phyloP scores from a whole-genome alignment of 768 basidiomycete genomes.

The Collybia nuda region DNA sequence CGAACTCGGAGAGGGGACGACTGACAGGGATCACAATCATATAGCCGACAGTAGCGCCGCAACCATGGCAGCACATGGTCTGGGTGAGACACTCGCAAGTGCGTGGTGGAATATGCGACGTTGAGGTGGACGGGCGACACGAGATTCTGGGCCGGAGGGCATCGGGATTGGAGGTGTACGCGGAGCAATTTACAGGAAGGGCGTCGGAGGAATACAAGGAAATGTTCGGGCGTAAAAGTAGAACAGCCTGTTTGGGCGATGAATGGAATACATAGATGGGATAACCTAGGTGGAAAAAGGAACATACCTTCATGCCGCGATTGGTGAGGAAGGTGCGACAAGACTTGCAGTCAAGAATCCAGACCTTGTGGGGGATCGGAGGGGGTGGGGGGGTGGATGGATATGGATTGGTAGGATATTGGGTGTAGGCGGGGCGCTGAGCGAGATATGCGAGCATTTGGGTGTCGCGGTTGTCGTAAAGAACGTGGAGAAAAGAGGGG shows the following conservation, averaged over 20 bases:
- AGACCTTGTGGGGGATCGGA: conserved; percentile 69
- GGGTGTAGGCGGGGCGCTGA: conserved; percentile 32
- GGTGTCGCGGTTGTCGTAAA: conserved; percentile 20
- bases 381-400: conserved; percentile 36
- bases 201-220: conserved; percentile 85
- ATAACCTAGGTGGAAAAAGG: neutral
- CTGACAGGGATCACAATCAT: conserved; percentile 72
- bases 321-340: conserved; percentile 79
- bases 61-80: conserved; percentile 77
- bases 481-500: conserved; percentile 22
- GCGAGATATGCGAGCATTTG: conserved; percentile 27
- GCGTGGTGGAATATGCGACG: conserved; percentile 34
- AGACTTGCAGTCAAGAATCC: conserved; percentile 75
- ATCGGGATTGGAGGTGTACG: conserved; percentile 51
- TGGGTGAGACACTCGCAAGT: conserved; percentile 88
- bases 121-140: conserved; percentile 28
- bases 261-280: conserved; percentile 3
- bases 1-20: neutral
- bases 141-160: conserved; percentile 34
- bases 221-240: conserved; percentile 79
- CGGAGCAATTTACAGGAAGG: conserved; percentile 74
- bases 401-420: conserved; percentile 40
- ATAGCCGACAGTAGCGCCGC: conserved; percentile 74
- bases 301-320: conserved; percentile 76
- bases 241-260: conserved; percentile 58